phyloP scores from a whole-genome alignment of 257 asterid species.

The Paraleonurus japonicus region DNA sequence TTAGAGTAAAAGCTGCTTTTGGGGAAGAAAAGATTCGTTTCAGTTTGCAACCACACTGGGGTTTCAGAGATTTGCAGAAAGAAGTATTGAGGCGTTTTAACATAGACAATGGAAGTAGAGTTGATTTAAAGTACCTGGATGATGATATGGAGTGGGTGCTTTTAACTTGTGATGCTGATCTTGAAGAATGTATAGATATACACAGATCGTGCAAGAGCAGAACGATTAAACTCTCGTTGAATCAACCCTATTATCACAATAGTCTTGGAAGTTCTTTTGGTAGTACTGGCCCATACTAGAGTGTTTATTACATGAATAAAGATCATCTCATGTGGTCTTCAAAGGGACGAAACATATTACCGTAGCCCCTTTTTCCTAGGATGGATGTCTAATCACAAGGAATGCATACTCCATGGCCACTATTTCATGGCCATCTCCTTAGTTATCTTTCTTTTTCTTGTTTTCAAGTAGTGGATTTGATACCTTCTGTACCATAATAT shows the following conservation, averaged over 20 bases:
- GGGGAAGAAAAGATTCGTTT: constrained; percentile 75
- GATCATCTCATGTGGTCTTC: neutral
- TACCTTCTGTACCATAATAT: constrained; percentile 29
- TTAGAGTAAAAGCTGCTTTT: constrained; percentile 61
- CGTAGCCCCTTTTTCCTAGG: constrained; percentile 14
- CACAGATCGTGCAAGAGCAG: constrained; percentile 52
- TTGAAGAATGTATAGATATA: constrained; percentile 74
- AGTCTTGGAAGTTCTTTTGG: constrained; percentile 63
- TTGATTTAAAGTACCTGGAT: constrained; percentile 66
- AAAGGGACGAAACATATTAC: constrained; percentile 22
- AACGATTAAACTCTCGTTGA: constrained; percentile 56
- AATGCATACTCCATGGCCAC: constrained; percentile 19
- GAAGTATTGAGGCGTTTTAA: constrained; percentile 66
- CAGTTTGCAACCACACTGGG: constrained; percentile 60
- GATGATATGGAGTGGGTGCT: constrained; percentile 86
- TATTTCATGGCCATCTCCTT: constrained; percentile 26
- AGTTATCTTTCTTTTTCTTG: constrained; percentile 2
- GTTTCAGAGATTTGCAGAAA: constrained; percentile 46
- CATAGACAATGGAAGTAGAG: constrained; percentile 41
- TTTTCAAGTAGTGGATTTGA: constrained; percentile 21
- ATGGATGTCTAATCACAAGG: constrained; percentile 17
- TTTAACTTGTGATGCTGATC: constrained; percentile 81
- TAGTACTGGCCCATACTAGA: constrained; percentile 44
- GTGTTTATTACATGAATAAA: constrained; percentile 21
- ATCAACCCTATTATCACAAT: constrained; percentile 40